Evolutionary conservation across 768 basidiomycete species (phyloP).

Genomic region (Nidularia pulvinata): DNA sequence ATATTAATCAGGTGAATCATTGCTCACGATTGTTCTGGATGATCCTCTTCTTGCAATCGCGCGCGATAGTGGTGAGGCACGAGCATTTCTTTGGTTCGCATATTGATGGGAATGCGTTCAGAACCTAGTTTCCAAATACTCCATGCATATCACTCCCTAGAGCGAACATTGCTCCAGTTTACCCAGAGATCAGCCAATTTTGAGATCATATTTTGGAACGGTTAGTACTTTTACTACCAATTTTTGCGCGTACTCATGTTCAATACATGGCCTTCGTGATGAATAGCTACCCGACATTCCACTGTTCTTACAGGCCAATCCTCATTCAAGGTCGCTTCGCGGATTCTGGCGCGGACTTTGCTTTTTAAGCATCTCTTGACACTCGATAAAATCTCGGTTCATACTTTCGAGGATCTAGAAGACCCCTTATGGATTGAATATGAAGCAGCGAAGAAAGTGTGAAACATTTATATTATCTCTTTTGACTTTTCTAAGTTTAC

Average conservation of each 20-base stretch:
- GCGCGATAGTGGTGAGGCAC: conserved; percentile 34
- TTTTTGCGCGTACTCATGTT: background rate
- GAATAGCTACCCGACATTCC: conserved; percentile 43
- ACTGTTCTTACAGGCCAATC: conserved; percentile 34
- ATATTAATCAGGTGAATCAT: conserved; percentile 67
- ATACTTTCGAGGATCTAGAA: conserved; percentile 39
- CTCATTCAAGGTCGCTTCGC: conserved; percentile 37
- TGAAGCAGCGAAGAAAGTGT: conserved; percentile 35
- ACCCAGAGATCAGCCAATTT: conserved; percentile 49
- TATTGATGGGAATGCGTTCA: conserved; percentile 13
- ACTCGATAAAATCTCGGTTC: conserved; percentile 33
- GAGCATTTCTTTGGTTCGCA: background rate
- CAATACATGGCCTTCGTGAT: no score
- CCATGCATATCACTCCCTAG: conserved; percentile 57
- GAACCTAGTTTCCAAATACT: conserved; percentile 61
- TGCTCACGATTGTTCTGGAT: conserved; percentile 57
- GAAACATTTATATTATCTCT: background rate
- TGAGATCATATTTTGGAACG: conserved; percentile 64
- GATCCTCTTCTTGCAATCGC: conserved; percentile 63
- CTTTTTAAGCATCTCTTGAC: conserved; percentile 48
- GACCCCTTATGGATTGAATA: conserved; percentile 54
- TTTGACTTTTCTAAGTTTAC: background rate
- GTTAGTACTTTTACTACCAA: conserved; percentile 21
- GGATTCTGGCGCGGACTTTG: conserved; percentile 49
- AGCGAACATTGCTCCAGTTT: conserved; percentile 49